Conservation (phyloP, 2,329 filamentous ascomycete species). For the Curvularia lunata region DNA sequence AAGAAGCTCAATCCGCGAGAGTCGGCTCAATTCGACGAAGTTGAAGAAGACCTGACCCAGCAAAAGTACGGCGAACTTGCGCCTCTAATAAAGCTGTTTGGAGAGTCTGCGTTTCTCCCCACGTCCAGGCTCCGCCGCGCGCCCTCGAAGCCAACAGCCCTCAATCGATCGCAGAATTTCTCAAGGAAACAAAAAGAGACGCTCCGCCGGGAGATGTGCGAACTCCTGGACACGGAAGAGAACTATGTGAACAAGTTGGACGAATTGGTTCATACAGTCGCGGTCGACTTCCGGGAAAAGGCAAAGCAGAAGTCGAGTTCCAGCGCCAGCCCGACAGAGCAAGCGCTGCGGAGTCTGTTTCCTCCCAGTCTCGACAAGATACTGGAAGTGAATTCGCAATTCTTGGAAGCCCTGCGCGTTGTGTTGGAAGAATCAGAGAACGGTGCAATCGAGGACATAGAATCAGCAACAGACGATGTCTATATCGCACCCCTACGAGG, state of each 20-base stretch:
- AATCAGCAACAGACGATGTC: slow-evolving; percentile 56
- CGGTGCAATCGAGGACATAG: slow-evolving; percentile 77
- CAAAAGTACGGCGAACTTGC: slow-evolving; percentile 80
- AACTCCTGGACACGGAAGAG: slow-evolving; percentile 91
- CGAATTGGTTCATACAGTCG: slow-evolving; percentile 80
- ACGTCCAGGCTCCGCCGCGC: slow-evolving; percentile 84
- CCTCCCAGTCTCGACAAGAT: slow-evolving; percentile 82
- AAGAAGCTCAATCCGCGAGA: slow-evolving; percentile 51
- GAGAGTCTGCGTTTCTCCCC: slow-evolving; percentile 84
- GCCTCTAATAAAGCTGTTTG: slow-evolving; percentile 77
- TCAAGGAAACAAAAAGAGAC: slow-evolving; percentile 81
- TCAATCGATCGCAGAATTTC: slow-evolving; percentile 80
- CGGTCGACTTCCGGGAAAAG: slow-evolving; percentile 77
- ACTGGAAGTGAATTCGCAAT: slow-evolving; percentile 78
- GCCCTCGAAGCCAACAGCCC: slow-evolving; percentile 81
- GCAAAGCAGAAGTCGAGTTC: slow-evolving; percentile 63
- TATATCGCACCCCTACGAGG: slow-evolving; percentile 44
- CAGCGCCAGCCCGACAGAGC: slow-evolving; percentile 73
- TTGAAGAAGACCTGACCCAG: slow-evolving; percentile 70
- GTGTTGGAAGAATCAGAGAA: slow-evolving; percentile 85
- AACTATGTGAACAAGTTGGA: slow-evolving; percentile 89
- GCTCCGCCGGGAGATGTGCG: slow-evolving; percentile 84
- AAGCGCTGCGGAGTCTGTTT: slow-evolving; percentile 78
- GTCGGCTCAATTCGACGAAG: slow-evolving; percentile 65
- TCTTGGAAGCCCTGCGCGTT: slow-evolving; percentile 75